These are phyloP conservation scores for Boletus eberwhitei DNA, from an alignment of 768 basidiomycete genomes.

Conservation along the genomic window DNA sequence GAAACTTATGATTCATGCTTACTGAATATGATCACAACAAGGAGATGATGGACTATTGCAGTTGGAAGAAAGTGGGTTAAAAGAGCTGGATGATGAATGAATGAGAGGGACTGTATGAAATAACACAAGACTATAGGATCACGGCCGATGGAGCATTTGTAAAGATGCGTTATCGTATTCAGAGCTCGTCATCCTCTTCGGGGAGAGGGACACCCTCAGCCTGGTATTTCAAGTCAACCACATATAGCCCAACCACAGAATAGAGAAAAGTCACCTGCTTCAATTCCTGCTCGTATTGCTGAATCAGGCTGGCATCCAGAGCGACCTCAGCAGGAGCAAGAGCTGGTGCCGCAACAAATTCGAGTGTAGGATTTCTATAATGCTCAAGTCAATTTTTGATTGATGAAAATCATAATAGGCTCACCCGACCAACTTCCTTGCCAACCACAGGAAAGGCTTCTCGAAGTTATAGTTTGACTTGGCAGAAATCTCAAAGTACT, in stretches of 20 bases:
- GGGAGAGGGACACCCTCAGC: slow-evolving; percentile 93
- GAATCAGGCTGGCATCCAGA: slow-evolving; percentile 77
- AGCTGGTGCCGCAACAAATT: slow-evolving; percentile 96
- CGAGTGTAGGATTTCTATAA: slow-evolving; percentile 74
- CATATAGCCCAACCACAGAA: background rate
- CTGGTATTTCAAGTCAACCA: slow-evolving; percentile 35
- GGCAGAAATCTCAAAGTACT: slow-evolving; percentile 99
- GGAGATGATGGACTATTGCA: slow-evolving; percentile 23
- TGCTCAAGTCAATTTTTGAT: background rate
- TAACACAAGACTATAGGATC: slow-evolving; percentile 20
- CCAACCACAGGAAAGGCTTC: slow-evolving; percentile 99
- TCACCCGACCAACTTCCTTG: slow-evolving; percentile 94
- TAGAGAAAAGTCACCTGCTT: slow-evolving; percentile 43
- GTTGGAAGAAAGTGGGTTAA: slow-evolving; percentile 21
- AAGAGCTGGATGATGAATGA: slow-evolving; percentile 17
- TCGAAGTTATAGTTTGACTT: slow-evolving; percentile 99
- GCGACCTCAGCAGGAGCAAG: slow-evolving; percentile 91
- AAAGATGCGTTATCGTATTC: slow-evolving; percentile 27
- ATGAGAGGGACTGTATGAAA: slow-evolving; percentile 14
- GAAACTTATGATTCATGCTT: slow-evolving; percentile 19
- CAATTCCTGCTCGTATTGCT: slow-evolving; percentile 77
- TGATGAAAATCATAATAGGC: slow-evolving; percentile 26
- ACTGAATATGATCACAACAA: slow-evolving; percentile 24
- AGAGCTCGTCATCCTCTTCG: slow-evolving; percentile 93
- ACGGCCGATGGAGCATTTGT: slow-evolving; percentile 19